Evolutionary conservation across 805 yeast species (phyloP).

Genomic region (Hanseniaspora vineae): DNA sequence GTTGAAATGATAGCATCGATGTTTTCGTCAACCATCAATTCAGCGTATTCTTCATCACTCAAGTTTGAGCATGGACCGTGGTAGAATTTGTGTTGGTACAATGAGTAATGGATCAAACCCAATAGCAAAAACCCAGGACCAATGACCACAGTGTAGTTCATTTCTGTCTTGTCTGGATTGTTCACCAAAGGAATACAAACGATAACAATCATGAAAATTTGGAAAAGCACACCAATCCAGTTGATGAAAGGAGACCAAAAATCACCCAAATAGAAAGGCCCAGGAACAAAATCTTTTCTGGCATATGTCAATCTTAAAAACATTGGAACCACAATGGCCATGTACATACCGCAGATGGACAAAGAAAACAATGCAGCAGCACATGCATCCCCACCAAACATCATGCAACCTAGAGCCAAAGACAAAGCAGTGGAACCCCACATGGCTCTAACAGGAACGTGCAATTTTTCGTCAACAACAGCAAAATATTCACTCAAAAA

Average conservation of each 20-base stretch:
- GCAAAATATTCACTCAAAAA: constrained; percentile 46
- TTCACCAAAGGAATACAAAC: constrained; percentile 46
- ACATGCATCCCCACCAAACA: constrained; percentile 29
- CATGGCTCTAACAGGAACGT: constrained; percentile 59
- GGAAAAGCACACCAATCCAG: constrained; percentile 36
- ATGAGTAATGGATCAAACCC: constrained; percentile 37
- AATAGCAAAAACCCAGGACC: constrained; percentile 50
- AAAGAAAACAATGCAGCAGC: constrained; percentile 33
- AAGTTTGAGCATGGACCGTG: constrained; percentile 38
- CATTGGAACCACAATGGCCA: constrained; percentile 31
- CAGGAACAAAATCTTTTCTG: constrained; percentile 41
- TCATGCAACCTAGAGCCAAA: constrained; percentile 27
- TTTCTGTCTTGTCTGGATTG: constrained; percentile 26
- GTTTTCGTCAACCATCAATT: constrained; percentile 16
- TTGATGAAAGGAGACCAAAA: constrained; percentile 32
- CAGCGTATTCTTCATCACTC: constrained; percentile 18
- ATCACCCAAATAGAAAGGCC: constrained; percentile 52
- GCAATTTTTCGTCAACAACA: constrained; percentile 38
- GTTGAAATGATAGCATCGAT: constrained; percentile 14
- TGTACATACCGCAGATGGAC: constrained; percentile 30
- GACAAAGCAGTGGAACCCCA: constrained; percentile 27
- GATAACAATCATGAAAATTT: constrained; percentile 39
- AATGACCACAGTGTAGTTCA: constrained; percentile 65
- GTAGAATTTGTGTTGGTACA: constrained; percentile 40
- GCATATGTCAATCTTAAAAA: constrained; percentile 31